Evolutionary conservation across 2,329 filamentous ascomycete species (phyloP), one percentile per base, ranked within the genome.

Genomic region (Phaeomoniella chlamydospora): DNA sequence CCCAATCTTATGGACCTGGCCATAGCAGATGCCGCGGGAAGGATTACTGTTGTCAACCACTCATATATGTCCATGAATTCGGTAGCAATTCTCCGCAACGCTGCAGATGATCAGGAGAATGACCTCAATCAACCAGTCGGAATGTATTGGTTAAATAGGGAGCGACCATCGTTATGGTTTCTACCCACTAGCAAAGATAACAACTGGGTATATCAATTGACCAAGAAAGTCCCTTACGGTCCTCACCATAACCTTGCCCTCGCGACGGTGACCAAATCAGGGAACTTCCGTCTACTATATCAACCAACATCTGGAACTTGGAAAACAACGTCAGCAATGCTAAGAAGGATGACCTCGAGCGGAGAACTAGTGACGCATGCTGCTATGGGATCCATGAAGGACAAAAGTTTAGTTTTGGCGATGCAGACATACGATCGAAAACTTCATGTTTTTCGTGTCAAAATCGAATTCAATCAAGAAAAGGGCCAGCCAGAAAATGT

Each of bases 51-150:
- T 36, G 70, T 87, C 45, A 75, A 70, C 33, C 77, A 86, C 45
- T 37, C 38, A 30, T 70, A 72, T 12, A 72, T 78, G 41, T 74
- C 76, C 5, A 58, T 94, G 32, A 93, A 94, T 50, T 73, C 76
- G 36, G 72, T 87, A 38, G 70, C 67, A 18, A 54, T 72, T 6
- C 66, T 67, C 34, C 71, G 77, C 30, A 70, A 67, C 37, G 78
- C 75, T 57, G 68, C 77, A 15, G 56, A 65, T n/a, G 85, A 88
- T 49, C 59, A 71, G 2, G 64, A 77, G 36, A 80, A 86, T 47
- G 84, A 93, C 52, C 65, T 83, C 26, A 75, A 80, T 44, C 73
- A 77, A 34, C 65, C 93, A 4, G 83, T 92, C 4, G 90, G 88
- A 3, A 72, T 85, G 53, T 80, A 84, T 57, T 98, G 90, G 90